Evolutionary conservation across 345 rosid species (phyloP).

Genomic region (Syzygium grande): DNA sequence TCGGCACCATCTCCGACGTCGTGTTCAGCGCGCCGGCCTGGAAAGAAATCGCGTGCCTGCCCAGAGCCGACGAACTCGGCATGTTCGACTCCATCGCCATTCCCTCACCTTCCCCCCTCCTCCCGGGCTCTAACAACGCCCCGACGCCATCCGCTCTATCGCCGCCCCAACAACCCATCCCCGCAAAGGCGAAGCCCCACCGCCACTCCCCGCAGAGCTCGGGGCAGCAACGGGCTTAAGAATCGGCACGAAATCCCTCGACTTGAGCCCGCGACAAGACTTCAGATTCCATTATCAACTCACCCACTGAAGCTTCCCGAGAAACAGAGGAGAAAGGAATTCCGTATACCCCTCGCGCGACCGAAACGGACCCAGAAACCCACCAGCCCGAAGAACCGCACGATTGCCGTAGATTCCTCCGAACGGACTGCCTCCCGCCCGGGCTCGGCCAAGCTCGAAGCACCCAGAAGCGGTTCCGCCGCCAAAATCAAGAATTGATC

Average conservation of each 20-base stretch:
- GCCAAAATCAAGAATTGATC: background rate
- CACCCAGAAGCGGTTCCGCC: background rate
- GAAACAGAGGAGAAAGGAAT: too few relatives aligned
- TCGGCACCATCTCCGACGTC: constrained; percentile 41
- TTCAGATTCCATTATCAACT: too few relatives aligned
- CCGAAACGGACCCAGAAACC: background rate
- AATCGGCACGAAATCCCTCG: too few relatives aligned
- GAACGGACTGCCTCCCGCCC: rapidly evolving
- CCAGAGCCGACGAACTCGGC: constrained; percentile 35
- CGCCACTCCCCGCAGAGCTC: background rate
- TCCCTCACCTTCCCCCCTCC: background rate
- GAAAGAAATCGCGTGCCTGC: constrained; percentile 43
- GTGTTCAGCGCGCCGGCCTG: constrained; percentile 31
- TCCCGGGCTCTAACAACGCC: background rate
- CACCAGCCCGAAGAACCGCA: background rate
- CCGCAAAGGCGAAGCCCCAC: background rate
- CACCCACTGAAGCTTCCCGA: too few relatives aligned
- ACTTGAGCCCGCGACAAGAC: too few relatives aligned
- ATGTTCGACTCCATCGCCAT: constrained; percentile 66
- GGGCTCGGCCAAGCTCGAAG: background rate
- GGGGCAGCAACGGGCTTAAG: too few relatives aligned
- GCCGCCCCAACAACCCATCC: background rate
- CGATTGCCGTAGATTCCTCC: background rate
- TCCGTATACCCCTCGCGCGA: too few relatives aligned
- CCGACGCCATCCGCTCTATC: background rate